A percentile compares a stretch with the other conserved stretches of the same genome.
Evolutionary conservation across 257 asterid species (phyloP).

Genomic region (Solanum chiquidenum): DNA sequence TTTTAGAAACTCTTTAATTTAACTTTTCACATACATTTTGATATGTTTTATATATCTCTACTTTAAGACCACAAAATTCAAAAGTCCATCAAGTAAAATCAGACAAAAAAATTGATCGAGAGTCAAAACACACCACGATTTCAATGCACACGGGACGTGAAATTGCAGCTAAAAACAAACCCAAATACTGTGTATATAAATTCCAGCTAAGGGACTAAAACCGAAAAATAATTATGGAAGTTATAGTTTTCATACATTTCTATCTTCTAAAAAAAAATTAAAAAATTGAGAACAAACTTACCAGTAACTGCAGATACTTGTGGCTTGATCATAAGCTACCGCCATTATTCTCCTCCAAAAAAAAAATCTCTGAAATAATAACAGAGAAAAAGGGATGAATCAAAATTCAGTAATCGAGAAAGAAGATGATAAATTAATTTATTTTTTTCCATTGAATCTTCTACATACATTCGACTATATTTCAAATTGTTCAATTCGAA

Average conservation of each 20-base stretch:
- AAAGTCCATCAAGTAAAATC: neutral
- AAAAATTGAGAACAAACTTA: neutral
- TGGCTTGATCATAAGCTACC: conserved; percentile 51
- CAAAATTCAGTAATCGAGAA: neutral
- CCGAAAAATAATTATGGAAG: neutral
- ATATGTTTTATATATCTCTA: neutral
- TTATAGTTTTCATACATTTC: neutral
- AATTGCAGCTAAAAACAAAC: neutral
- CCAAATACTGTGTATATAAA: neutral
- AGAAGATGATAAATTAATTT: neutral
- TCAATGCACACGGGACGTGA: neutral
- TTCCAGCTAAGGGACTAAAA: neutral
- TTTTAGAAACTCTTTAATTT: neutral
- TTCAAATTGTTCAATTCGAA: neutral
- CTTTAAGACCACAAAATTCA: too few relatives aligned
- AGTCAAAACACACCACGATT: neutral
- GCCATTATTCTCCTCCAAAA: conserved; percentile 32
- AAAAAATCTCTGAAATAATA: neutral
- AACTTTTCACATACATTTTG: neutral
- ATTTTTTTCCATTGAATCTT: neutral
- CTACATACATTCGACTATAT: neutral
- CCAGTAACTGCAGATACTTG: conserved; percentile 82
- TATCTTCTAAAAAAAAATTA: neutral
- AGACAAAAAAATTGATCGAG: neutral
- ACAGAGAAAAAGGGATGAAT: neutral